Evolutionary conservation across 2,329 filamentous ascomycete species (phyloP).

Genomic region (Cordyceps tenuipes): DNA sequence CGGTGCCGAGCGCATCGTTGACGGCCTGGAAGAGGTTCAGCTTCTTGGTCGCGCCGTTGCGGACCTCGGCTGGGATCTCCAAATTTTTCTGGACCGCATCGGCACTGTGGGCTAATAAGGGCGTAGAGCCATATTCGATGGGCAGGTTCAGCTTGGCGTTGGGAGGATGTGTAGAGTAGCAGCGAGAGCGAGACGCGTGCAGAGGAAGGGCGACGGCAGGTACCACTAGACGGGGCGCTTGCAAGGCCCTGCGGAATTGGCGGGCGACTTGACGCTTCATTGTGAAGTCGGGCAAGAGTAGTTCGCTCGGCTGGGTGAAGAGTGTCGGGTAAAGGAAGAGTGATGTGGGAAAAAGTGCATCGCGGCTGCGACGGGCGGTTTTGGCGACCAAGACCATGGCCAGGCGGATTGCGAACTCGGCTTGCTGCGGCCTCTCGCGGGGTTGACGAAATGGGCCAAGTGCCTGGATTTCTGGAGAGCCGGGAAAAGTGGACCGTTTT

Average conservation of each 20-base stretch:
- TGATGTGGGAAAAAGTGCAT: conserved; percentile 10
- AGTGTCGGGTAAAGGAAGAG: conserved; percentile 9
- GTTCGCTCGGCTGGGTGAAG: conserved; percentile 4
- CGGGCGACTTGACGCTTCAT: conserved; percentile 28
- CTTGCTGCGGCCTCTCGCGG: conserved; percentile 30
- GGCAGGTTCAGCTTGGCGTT: conserved; percentile 70
- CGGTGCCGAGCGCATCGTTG: conserved; percentile 79
- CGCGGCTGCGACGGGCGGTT: conserved; percentile 11
- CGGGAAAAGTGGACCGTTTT: conserved; percentile 5
- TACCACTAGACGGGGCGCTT: conserved; percentile 10
- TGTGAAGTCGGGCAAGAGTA: conserved; percentile 10
- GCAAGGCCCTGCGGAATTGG: conserved; percentile 23
- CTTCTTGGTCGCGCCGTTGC: conserved; percentile 66
- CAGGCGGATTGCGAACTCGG: conserved; percentile 21
- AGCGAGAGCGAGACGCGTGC: conserved; percentile 18
- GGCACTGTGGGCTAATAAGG: conserved; percentile 72
- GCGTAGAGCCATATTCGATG: conserved; percentile 75
- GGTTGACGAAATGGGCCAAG: conserved; percentile 17
- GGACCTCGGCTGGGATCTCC: conserved; percentile 60
- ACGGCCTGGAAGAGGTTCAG: conserved; percentile 93
- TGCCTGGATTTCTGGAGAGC: neutral
- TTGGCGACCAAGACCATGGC: conserved; percentile 12
- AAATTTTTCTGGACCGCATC: conserved; percentile 61
- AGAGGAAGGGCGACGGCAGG: conserved; percentile 3
- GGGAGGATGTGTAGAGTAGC: conserved; percentile 49